Evolutionary conservation across 495 filamentous ascomycete genomes (phyloP), one percentile per base, ranked within the genome.

Genomic region (Pyrenula massariospora): DNA sequence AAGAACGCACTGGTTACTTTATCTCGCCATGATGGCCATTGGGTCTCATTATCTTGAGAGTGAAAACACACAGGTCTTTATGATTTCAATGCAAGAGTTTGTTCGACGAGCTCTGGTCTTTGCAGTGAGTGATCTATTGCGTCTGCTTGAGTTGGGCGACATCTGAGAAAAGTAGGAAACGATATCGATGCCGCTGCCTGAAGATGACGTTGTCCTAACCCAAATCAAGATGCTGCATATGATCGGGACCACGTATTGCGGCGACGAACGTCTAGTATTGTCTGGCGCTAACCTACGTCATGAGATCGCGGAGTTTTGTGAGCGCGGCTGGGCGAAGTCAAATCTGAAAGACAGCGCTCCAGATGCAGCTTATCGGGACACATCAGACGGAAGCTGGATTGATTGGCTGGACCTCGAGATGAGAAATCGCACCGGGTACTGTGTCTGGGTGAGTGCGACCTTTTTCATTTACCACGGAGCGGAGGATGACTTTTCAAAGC

Each of bases 21-120:
- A 58, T 2, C 57, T 79, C 49, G 71, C 76, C 21, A 56, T 79
- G 50, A 61, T 73, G 10, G 66, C 76, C 50, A 69, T 79, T 53
- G 77, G 77, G 1, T 72, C 68, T 53, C 72, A 77, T 55, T 67
- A 62, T 57, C 62, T 63, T 50, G 59, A 61, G 3, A 53, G 60
- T 5, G 47, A 63, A n/a, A 63, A 69, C 20, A 54, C 60, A 54
- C 61, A 68, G 20, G 59, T 66, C 10, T 69, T 61, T 50, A 58
- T 63, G 31, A 50, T 60, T 23, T 67, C 72, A 48, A 66, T 77
- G 25, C 68, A 77, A 56, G 75, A 78, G 56, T 67, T 78, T 54
- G 62, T 74, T 50, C 71, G 73, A 22, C 64, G 73, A 24, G 72
- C 67, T 22, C 66, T 76, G 23, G 56, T 59, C 23, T 55, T 68